Conservation (phyloP, 1,139 yeast genomes). For the Candida neerlandica region DNA sequence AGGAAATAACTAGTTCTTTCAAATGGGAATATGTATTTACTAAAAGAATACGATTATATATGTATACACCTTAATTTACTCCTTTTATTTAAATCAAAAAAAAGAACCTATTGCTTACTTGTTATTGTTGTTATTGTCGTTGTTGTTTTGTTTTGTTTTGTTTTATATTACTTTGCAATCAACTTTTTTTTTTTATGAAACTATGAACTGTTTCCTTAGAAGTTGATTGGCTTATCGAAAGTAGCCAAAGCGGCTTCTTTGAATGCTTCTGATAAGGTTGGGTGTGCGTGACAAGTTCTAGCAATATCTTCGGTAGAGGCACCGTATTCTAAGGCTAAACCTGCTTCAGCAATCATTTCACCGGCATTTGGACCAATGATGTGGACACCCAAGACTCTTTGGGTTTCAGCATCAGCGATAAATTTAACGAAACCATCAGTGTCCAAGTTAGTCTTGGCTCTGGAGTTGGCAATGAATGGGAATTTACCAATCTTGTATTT, state of each 20-base stretch:
- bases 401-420: constrained; percentile 95
- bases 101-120: background rate
- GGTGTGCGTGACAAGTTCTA: constrained; percentile 98
- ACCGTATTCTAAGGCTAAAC: constrained; percentile 97
- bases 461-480: constrained; percentile 98
- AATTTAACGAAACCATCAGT: constrained; percentile 97
- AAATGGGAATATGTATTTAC: background rate
- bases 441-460: constrained; percentile 98
- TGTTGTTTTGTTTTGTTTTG: background rate
- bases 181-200: background rate
- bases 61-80: background rate
- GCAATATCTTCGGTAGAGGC: constrained; percentile 98
- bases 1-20: background rate
- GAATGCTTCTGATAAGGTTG: constrained; percentile 96
- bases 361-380: constrained; percentile 98
- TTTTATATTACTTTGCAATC: background rate
- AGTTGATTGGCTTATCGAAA: constrained; percentile 86
- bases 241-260: constrained; percentile 97
- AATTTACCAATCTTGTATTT: constrained; percentile 94
- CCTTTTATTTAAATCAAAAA: background rate
- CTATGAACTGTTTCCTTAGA: constrained; percentile 35
- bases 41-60: constrained; percentile 1
- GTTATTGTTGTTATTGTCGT: background rate
- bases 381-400: constrained; percentile 94
- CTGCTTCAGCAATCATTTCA: constrained; percentile 99